These are phyloP conservation scores for Heterobasidion occidentale DNA, from an alignment of 1,284 basidiomycete species.

Conservation along the genomic window DNA sequence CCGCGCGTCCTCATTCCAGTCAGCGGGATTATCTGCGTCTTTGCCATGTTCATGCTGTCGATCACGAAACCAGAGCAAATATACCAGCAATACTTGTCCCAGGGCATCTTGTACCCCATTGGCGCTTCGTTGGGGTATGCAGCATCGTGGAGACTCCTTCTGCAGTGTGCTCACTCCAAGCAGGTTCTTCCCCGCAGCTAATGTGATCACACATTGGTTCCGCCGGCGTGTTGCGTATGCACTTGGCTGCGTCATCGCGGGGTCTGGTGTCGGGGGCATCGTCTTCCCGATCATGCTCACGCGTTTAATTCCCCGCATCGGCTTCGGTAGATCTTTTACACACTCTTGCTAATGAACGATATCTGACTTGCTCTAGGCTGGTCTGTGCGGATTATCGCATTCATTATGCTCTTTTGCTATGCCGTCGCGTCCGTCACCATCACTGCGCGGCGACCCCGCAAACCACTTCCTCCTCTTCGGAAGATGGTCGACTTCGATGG, in stretches of 20 bases:
- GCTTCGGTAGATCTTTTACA: neutral
- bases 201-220: conserved; percentile 13
- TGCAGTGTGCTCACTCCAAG: no score
- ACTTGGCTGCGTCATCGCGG: conserved; percentile 10
- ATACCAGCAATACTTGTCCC: conserved; percentile 20
- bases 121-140: conserved; percentile 18
- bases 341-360: neutral
- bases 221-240: conserved; percentile 6
- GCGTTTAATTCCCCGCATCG: conserved; percentile 1
- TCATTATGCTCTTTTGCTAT: neutral
- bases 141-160: neutral
- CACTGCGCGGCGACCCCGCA: neutral
- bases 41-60: conserved; percentile 19
- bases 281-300: conserved; percentile 10
- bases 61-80: conserved; percentile 20
- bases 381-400: neutral
- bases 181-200: conserved; percentile 6
- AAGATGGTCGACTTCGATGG: neutral
- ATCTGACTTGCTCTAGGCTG: neutral
- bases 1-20: conserved; percentile 17
- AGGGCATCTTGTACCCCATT: conserved; percentile 17
- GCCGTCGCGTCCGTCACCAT: neutral
- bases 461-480: neutral
- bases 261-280: conserved; percentile 20
- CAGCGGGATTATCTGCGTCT: conserved; percentile 15